phyloP scores from a whole-genome alignment of 163 green algal species.

The Chlorella variabilis region DNA sequence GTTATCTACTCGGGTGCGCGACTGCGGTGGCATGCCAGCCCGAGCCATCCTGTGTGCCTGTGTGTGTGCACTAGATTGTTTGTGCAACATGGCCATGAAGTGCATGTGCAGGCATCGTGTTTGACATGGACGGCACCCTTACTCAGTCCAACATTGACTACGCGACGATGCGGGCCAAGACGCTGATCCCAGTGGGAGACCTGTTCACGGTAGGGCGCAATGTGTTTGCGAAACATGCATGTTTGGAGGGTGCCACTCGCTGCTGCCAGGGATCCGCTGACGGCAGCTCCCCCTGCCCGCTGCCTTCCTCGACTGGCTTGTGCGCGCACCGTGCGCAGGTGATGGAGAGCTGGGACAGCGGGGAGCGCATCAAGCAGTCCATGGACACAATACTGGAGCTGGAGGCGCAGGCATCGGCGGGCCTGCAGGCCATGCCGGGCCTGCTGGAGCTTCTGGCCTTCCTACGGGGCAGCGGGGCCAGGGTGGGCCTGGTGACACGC shows the following conservation, averaged over 20 bases:
- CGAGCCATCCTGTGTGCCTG: too few relatives aligned
- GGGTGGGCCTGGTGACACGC: slow-evolving; percentile 71
- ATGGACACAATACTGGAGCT: slow-evolving; percentile 75
- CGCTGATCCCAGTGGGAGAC: slow-evolving; percentile 67
- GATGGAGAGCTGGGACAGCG: slow-evolving; percentile 74
- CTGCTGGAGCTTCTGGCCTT: slow-evolving; percentile 63
- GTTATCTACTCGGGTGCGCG: too few relatives aligned
- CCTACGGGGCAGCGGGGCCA: slow-evolving; percentile 40
- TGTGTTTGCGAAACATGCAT: too few relatives aligned
- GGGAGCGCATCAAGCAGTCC: slow-evolving; percentile 49
- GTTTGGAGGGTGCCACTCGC: too few relatives aligned
- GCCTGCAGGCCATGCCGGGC: slow-evolving; percentile 55
- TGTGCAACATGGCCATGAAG: too few relatives aligned
- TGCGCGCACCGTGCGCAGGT: slow-evolving; percentile 39
- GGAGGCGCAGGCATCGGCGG: slow-evolving; percentile 62
- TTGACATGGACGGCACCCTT: slow-evolving; percentile 59
- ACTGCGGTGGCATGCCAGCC: too few relatives aligned
- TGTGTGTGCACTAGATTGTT: too few relatives aligned
- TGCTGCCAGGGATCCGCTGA: too few relatives aligned
- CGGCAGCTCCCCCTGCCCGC: too few relatives aligned
- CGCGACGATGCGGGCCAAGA: slow-evolving; percentile 66
- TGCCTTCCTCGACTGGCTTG: too few relatives aligned
- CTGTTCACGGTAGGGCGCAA: slow-evolving; percentile 61
- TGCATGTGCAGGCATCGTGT: slow-evolving; percentile 9
- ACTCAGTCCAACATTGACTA: slow-evolving; percentile 77